Conservation (phyloP, 2,329 filamentous ascomycete genomes). For the Cladosporium sp. region DNA sequence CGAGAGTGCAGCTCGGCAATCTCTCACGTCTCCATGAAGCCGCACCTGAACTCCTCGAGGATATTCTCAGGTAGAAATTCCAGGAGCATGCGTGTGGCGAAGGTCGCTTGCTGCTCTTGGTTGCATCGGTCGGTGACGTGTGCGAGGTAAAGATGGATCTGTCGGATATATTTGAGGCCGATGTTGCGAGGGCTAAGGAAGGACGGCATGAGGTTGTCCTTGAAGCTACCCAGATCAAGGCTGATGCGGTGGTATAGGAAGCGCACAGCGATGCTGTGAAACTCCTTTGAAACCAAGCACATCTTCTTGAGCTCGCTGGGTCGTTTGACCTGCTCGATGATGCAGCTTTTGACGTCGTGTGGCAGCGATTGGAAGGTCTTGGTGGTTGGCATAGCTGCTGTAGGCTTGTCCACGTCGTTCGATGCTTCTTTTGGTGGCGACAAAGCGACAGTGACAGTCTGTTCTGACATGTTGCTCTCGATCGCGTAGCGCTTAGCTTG, state of each 20-base stretch:
- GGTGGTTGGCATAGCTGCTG: background rate
- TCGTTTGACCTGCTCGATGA: conserved; percentile 47
- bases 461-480: background rate
- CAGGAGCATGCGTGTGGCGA: conserved; percentile 52
- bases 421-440: background rate
- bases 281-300: conserved; percentile 50
- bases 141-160: conserved; percentile 51
- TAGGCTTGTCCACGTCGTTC: background rate
- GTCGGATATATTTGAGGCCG: conserved; percentile 49
- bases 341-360: conserved; percentile 39
- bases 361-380: conserved; percentile 26
- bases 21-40: conserved; percentile 20
- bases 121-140: conserved; percentile 48
- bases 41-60: conserved; percentile 49
- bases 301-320: conserved; percentile 52
- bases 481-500: background rate
- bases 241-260: conserved; percentile 50
- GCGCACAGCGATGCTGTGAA: conserved; percentile 50
- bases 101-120: conserved; percentile 47
- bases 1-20: conserved; percentile 17
- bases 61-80: conserved; percentile 53
- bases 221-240: conserved; percentile 49
- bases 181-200: conserved; percentile 52
- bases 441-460: background rate
- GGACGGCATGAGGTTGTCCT: conserved; percentile 47